These are phyloP conservation scores for Paecilomyces niveus DNA, from an alignment of 2,329 filamentous ascomycete genomes.

Conservation along the genomic window DNA sequence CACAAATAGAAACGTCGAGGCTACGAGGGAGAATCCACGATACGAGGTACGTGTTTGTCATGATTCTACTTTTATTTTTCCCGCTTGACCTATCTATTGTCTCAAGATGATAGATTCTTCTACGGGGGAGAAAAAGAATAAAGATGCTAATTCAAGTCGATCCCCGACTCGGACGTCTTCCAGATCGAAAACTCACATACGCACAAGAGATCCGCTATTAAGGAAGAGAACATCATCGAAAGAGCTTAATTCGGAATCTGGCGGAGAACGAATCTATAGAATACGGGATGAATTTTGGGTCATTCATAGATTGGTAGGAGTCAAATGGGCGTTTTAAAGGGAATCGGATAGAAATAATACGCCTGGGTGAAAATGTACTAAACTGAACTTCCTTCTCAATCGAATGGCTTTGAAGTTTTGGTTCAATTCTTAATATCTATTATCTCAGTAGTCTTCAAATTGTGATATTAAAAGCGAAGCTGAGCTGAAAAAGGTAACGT, in stretches of 20 bases:
- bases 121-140: not conserved
- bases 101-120: no score
- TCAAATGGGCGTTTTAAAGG: not conserved
- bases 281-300: not conserved
- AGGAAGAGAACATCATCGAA: conserved; percentile 23
- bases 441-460: not conserved
- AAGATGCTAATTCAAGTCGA: not conserved
- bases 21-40: conserved; percentile 25
- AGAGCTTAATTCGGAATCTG: not conserved
- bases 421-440: not conserved
- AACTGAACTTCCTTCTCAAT: not conserved
- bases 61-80: not conserved
- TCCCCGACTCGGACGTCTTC: not conserved
- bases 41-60: conserved; percentile 26
- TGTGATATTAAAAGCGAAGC: not conserved
- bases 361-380: not conserved
- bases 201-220: conserved; percentile 20
- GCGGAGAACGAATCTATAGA: no score
- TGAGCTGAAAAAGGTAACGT: no score
- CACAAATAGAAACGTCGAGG: conserved; percentile 29
- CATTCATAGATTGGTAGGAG: not conserved
- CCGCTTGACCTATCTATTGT: not conserved
- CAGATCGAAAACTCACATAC: conserved; percentile 22
- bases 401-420: not conserved
- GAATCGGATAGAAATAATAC: not conserved